Base-by-base conservation (phyloP, 257 asterid species). In the Solanum sejunctum region DNA sequence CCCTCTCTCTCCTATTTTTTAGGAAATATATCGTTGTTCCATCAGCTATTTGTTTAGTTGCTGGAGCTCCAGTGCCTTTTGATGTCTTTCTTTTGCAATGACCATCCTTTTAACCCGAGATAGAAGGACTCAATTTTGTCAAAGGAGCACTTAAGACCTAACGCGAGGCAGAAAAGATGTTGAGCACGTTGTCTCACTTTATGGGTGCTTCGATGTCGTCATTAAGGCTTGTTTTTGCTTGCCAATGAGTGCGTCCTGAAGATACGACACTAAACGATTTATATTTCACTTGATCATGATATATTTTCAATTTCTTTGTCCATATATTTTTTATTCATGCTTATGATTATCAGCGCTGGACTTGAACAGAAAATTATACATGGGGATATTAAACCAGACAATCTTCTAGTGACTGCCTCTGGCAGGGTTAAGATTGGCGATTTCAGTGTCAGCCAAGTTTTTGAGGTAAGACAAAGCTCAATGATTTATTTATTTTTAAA, bases 371-470 rank as follows among this genome's bases (percentile, higher is more conserved):
- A 94, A 84, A 93, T 97, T 57, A 95, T 97, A 87, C 99, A 97
- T 21, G 99, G 99, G 75, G 99, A 97, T 88, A 94, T 95, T 86
- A 97, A 97, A 87, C 99, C 99, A 36, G 99, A 97, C 85, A 97
- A 97, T 84, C 94, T 97, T 80, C 85, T 97, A 89, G 93, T 97
- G 84, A 90, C 97, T 83, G 90, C 90, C 86, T 90, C 96, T 58
- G 99, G 99, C 87, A 90, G 90, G 5, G 96, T 95, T 87, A 97
- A 97, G 93, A 95, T 97, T 81, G 98, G 95, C 57, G 99, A 97
- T 90, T 97, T 95, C 88, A 95, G 99, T 23, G 98, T 97, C 88
- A 95, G 99, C 92, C 99, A 95, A 90, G 97, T 93, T 87, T 93
- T 93, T 79, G 99, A 97, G 99, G 99, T 97, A 87, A 83, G 51